phyloP scores from a whole-genome alignment of 1,139 yeast species.

The Candida freyschussii region DNA sequence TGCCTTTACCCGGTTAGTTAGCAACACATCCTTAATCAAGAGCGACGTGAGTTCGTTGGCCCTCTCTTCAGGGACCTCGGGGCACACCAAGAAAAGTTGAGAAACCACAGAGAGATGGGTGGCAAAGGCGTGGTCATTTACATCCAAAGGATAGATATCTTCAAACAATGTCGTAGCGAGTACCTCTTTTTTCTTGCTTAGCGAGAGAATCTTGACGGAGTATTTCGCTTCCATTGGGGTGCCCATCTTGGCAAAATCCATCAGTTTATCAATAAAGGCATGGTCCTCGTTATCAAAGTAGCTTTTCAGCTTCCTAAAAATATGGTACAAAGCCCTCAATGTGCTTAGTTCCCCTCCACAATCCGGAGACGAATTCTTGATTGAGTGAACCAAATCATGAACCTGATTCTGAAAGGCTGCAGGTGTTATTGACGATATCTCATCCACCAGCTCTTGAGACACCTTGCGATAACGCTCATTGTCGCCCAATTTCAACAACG shows the following conservation, averaged over 20 bases:
- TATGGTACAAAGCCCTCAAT: slow-evolving; percentile 58
- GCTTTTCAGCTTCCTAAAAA: slow-evolving; percentile 38
- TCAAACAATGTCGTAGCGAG: slow-evolving; percentile 37
- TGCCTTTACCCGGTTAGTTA: slow-evolving; percentile 39
- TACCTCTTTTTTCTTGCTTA: slow-evolving; percentile 40
- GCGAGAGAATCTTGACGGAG: slow-evolving; percentile 54
- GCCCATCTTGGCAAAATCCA: slow-evolving; percentile 46
- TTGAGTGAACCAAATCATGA: slow-evolving; percentile 40
- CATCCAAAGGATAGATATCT: slow-evolving; percentile 48
- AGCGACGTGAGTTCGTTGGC: slow-evolving; percentile 56
- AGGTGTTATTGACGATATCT: slow-evolving; percentile 60
- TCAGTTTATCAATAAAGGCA: slow-evolving; percentile 39
- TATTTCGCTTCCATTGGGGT: slow-evolving; percentile 61
- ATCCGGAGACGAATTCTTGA: slow-evolving; percentile 31
- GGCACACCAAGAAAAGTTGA: slow-evolving; percentile 52
- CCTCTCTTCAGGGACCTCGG: slow-evolving; percentile 46
- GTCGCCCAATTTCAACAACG: slow-evolving; percentile 46
- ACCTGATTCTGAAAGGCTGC: slow-evolving; percentile 60
- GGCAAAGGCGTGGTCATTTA: slow-evolving; percentile 35
- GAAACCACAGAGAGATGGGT: slow-evolving; percentile 59
- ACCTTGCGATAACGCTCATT: slow-evolving; percentile 32
- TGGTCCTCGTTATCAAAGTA: slow-evolving; percentile 24
- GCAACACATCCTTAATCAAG: slow-evolving; percentile 56
- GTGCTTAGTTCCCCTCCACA: slow-evolving; percentile 36
- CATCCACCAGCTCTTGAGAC: slow-evolving; percentile 52